Base-by-base conservation (phyloP, 441 rosid species). In the Pelargonium fulgidum region DNA sequence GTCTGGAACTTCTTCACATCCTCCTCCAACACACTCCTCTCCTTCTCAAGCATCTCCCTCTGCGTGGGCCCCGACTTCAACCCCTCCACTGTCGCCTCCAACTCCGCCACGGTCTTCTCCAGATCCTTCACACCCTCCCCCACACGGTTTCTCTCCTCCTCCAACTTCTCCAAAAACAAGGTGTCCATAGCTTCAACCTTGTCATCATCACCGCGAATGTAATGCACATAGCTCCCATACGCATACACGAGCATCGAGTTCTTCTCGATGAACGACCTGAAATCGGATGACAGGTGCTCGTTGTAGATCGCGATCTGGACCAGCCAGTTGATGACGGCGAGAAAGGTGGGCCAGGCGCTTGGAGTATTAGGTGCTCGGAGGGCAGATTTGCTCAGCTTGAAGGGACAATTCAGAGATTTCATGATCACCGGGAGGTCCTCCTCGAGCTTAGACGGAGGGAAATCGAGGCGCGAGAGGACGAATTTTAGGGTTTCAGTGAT, bases 291-390 rank as follows among this genome's bases (percentile, higher is more conserved):
- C 39, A 80, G 16, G 66, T 85, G 78, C 4, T 89, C 81, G 50
- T 12, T 67, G 65, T 71, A 84, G 67, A 74, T 73, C 4, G 84
- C 90, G 26, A 84, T 71, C 75, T 93, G 91, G 6, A 93, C 97
- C 36, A 91, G 47, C 97, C 97, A 91, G 75, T 88, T 89, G 11
- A 87, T 65, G 62, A 86, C 74, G 16, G 83, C 90, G 13, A 93
- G 86, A 70, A 83, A 84, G 3, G 82, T 78, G 12, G 97, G 97
- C 97, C 95, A 93, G 47, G 92, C 88, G 81, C 88, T 95, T 22
- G 92, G 99, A 11, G 97, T 83, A 36, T 85, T 87, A 4, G 91
- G 92, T 14, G 96, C 92, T 26, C 87, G 87, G 61, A 89, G 92
- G 4, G 87, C 74, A 19, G 97, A 91, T 78, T 86, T 89, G 70